Conservation (phyloP, 2,329 filamentous ascomycete species). For the Colletotrichum endophyticum region DNA sequence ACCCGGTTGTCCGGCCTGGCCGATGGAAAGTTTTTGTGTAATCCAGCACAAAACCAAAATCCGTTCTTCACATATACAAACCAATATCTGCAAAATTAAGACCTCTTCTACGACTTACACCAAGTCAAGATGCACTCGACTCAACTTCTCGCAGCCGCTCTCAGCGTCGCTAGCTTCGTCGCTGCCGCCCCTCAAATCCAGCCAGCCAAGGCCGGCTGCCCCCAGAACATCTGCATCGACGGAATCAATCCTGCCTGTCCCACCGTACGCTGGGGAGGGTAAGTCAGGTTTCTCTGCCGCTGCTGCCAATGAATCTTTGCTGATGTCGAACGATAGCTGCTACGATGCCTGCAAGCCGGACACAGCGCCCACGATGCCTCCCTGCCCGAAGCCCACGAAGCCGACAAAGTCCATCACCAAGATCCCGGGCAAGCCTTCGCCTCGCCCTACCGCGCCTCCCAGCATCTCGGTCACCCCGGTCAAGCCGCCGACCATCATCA, state of each 20-base stretch:
- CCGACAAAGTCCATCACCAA: background rate
- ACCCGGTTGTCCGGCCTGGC: background rate
- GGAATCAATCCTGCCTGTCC: slow-evolving; percentile 30
- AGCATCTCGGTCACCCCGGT: background rate
- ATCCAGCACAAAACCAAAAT: background rate
- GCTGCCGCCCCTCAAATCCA: slow-evolving; percentile 4
- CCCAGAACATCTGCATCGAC: slow-evolving; percentile 29
- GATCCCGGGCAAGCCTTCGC: background rate
- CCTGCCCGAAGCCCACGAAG: slow-evolving; percentile 1
- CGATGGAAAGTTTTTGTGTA: background rate
- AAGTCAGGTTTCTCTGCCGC: background rate
- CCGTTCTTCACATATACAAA: background rate
- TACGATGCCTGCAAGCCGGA: slow-evolving; percentile 30
- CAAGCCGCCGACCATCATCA: background rate
- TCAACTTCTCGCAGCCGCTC: background rate
- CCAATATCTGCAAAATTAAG: background rate
- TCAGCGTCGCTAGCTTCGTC: slow-evolving; percentile 2
- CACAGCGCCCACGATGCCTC: slow-evolving; percentile 12
- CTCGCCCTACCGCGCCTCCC: background rate
- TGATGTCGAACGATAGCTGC: slow-evolving; percentile 25
- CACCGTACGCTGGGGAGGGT: slow-evolving; percentile 29
- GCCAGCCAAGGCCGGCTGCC: background rate
- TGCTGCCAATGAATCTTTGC: background rate
- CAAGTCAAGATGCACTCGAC: background rate
- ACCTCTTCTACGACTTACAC: background rate